A percentile compares a stretch with the other conserved stretches of the same genome.
These are phyloP conservation scores for Diplosphaera chodatii DNA, from an alignment of 139 green algal species.

Conservation along the genomic window DNA sequence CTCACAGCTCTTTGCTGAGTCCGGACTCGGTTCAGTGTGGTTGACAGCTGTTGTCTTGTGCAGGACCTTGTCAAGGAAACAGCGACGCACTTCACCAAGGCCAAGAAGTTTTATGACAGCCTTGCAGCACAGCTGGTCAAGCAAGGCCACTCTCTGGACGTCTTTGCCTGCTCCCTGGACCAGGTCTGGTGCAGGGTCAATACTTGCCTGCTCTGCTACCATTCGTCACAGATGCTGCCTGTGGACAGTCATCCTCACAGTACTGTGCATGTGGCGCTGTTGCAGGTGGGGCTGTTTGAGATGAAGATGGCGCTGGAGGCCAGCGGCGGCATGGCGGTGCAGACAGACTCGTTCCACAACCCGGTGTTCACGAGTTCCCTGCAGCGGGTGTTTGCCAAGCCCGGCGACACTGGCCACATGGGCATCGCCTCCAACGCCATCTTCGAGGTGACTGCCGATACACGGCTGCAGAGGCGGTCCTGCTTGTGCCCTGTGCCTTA, in stretches of 20 bases:
- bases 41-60: too few species aligned
- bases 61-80: constrained; percentile 91
- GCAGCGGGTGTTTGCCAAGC: constrained; percentile 57
- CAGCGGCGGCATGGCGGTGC: constrained; percentile 83
- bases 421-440: constrained; percentile 62
- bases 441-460: too few species aligned
- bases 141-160: constrained; percentile 84
- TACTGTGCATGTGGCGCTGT: too few species aligned
- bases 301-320: constrained; percentile 86
- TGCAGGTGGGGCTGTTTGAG: constrained; percentile 89
- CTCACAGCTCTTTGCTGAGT: too few species aligned
- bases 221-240: too few species aligned
- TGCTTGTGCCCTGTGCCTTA: too few species aligned
- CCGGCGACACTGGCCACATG: constrained; percentile 61
- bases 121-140: constrained; percentile 71
- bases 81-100: constrained; percentile 81
- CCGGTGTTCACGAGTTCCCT: constrained; percentile 85
- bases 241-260: too few species aligned
- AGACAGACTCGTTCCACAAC: constrained; percentile 87
- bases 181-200: constrained; percentile 63
- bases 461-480: too few species aligned
- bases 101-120: constrained; percentile 84
- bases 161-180: constrained; percentile 94
- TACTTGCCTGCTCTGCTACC: too few species aligned
- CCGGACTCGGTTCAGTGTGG: too few species aligned